These are phyloP conservation scores for Lipomyces kockii DNA, from an alignment of 805 yeast species.

Conservation along the genomic window DNA sequence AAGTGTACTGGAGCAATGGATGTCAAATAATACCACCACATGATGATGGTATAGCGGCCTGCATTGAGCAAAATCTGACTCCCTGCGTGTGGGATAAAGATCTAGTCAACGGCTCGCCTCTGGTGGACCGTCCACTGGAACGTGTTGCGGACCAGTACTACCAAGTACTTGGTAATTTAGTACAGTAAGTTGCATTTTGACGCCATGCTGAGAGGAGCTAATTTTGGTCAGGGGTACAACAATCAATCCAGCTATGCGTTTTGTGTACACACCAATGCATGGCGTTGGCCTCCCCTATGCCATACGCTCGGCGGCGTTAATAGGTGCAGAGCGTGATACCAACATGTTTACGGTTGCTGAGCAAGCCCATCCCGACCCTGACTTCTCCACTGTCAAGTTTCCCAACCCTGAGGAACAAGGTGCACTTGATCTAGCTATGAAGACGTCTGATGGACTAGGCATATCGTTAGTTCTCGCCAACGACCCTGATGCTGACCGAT, in stretches of 20 bases:
- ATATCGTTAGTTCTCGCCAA: conserved; percentile 74
- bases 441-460: conserved; percentile 58
- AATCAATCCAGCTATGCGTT: conserved; percentile 46
- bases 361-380: conserved; percentile 81
- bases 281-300: conserved; percentile 84
- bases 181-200: neutral
- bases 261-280: conserved; percentile 93
- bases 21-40: conserved; percentile 96
- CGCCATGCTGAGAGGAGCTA: too few species aligned
- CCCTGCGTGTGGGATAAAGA: conserved; percentile 61
- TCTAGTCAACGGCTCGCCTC: conserved; percentile 26
- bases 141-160: conserved; percentile 26
- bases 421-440: conserved; percentile 75
- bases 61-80: conserved; percentile 62
- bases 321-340: conserved; percentile 47
- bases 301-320: conserved; percentile 47
- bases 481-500: conserved; percentile 97
- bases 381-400: conserved; percentile 80
- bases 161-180: conserved; percentile 13
- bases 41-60: conserved; percentile 70
- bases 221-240: conserved; percentile 37
- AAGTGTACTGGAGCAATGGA: conserved; percentile 91
- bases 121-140: conserved; percentile 32
- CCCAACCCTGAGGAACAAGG: conserved; percentile 98
- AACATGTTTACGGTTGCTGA: conserved; percentile 55